Percentiles rank a stretch among this genome's conserved stretches.
These are phyloP conservation scores for Phytophthora citrophthora DNA, from an alignment of 352 stramenopile genomes.

Conservation along the genomic window DNA sequence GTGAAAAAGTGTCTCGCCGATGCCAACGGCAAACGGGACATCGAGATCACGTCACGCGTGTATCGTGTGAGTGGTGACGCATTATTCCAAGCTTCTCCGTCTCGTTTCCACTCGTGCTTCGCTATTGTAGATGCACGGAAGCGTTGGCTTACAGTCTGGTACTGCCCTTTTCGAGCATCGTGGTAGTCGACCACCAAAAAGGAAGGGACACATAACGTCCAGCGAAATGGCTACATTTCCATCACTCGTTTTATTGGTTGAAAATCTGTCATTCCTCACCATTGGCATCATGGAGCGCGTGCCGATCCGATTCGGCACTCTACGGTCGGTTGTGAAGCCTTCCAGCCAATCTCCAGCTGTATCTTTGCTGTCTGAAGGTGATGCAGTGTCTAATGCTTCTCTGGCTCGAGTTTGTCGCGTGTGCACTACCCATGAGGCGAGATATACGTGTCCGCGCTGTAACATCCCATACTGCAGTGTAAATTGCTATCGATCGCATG, in stretches of 20 bases:
- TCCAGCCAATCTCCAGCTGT: conserved; percentile 13
- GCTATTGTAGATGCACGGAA: conserved; percentile 73
- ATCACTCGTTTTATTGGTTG: conserved; percentile 29
- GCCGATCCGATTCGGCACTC: conserved; percentile 62
- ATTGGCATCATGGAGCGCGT: conserved; percentile 54
- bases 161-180: conserved; percentile 54
- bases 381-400: conserved; percentile 33
- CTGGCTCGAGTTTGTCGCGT: conserved; percentile 66
- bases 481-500: conserved; percentile 77
- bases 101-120: conserved; percentile 74
- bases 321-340: conserved; percentile 53
- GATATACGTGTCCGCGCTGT: conserved; percentile 88
- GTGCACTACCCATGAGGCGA: conserved; percentile 59
- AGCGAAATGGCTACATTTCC: conserved; percentile 33
- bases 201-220: too few relatives aligned
- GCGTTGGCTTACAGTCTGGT: conserved; percentile 69
- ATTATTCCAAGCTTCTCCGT: conserved; percentile 46
- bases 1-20: conserved; percentile 64
- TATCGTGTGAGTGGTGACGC: conserved; percentile 44
- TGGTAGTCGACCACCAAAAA: conserved; percentile 46
- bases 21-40: conserved; percentile 26
- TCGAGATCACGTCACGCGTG: conserved; percentile 69
- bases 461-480: conserved; percentile 83
- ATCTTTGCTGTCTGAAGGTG: conserved; percentile 1
- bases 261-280: conserved; percentile 14